Conservation (phyloP, 129 eudicot genomes). For the Calendula officinalis region DNA sequence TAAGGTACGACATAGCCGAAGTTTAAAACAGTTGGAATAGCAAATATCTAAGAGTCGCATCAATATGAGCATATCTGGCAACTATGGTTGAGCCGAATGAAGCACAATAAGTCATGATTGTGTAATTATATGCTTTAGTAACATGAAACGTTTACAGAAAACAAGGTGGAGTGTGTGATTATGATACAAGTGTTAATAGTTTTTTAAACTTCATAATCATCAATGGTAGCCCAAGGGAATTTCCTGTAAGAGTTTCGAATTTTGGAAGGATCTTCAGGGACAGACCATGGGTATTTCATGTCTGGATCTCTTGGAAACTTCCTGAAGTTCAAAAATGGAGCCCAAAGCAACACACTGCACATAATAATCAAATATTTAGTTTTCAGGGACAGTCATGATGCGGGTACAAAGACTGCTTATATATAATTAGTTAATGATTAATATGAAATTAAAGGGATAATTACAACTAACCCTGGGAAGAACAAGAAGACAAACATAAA, state of each 20-base stretch:
- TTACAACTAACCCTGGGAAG: conserved; percentile 88
- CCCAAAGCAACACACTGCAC: conserved; percentile 81
- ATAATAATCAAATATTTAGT: background rate
- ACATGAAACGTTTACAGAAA: conserved; percentile 1
- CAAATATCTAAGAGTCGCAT: too few species aligned
- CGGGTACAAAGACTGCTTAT: too few species aligned
- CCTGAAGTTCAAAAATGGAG: conserved; percentile 90
- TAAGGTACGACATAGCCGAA: too few species aligned
- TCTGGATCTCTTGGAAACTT: conserved; percentile 86
- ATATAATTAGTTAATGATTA: too few species aligned
- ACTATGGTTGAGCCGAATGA: background rate
- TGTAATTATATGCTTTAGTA: conserved; percentile 4
- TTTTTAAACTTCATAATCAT: conserved; percentile 66
- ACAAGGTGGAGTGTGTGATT: conserved; percentile 2
- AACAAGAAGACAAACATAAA: conserved; percentile 91
- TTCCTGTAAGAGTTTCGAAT: conserved; percentile 50
- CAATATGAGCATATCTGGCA: too few species aligned
- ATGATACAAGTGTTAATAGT: conserved; percentile 6
- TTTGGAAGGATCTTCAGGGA: conserved; percentile 63
- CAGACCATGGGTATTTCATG: conserved; percentile 89
- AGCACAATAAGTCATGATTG: background rate
- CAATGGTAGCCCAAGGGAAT: conserved; percentile 81
- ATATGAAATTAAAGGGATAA: background rate
- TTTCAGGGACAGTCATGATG: background rate
- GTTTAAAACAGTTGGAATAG: too few species aligned